Evolutionary conservation across 495 filamentous ascomycete species (phyloP).

Genomic region (Aeminium ludgeri): DNA sequence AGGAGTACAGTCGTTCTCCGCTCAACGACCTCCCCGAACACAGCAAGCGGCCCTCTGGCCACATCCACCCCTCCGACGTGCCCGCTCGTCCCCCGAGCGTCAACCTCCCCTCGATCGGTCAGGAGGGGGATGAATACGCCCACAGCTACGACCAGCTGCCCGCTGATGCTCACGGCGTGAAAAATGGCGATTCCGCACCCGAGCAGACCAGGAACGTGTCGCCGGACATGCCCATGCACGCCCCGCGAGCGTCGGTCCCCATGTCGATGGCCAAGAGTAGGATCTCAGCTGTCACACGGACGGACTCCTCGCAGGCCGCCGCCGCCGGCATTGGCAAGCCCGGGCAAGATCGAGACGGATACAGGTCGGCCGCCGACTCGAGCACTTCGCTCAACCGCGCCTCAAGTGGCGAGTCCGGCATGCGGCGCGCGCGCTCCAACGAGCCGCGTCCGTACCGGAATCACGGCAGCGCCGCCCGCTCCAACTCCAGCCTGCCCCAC

Average conservation of each 20-base stretch:
- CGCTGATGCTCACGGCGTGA: conserved; percentile 11
- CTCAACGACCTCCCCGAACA: conserved; percentile 49
- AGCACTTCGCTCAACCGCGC: conserved; percentile 19
- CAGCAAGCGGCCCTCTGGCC: conserved; percentile 27
- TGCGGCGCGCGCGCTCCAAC: conserved; percentile 4
- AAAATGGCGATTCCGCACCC: conserved; percentile 20
- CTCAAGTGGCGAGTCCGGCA: conserved; percentile 5
- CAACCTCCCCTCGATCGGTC: conserved; percentile 56
- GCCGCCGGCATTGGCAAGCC: conserved; percentile 63
- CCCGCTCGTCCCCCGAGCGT: conserved; percentile 56
- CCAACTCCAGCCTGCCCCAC: conserved; percentile 39
- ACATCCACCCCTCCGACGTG: conserved; percentile 29
- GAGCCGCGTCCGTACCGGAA: conserved; percentile 25
- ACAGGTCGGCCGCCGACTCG: conserved; percentile 27
- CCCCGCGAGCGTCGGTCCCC: conserved; percentile 76
- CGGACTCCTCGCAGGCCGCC: conserved; percentile 69
- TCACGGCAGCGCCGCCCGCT: conserved; percentile 25
- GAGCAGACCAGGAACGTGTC: conserved; percentile 62
- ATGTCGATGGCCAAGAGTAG: conserved; percentile 59
- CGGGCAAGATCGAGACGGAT: conserved; percentile 41
- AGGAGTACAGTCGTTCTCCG: conserved; percentile 70
- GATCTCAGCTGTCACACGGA: conserved; percentile 69
- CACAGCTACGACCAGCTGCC: conserved; percentile 33
- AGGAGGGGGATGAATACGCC: conserved; percentile 81
- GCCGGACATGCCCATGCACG: conserved; percentile 69